These are phyloP conservation scores for Eucalyptus decipiens DNA, from an alignment of 345 rosid genomes.

Conservation along the genomic window DNA sequence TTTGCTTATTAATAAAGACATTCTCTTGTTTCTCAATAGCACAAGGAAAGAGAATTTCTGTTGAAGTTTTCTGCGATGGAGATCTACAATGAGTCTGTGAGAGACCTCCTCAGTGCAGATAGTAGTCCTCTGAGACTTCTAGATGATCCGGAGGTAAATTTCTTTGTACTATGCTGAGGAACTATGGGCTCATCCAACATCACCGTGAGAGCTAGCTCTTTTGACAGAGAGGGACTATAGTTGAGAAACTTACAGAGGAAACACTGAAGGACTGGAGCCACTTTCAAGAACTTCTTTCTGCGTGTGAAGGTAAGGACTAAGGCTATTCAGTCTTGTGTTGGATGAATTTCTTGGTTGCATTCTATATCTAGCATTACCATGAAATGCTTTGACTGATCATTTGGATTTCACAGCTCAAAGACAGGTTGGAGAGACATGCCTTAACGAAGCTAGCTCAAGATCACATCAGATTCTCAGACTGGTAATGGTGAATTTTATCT, in stretches of 20 bases:
- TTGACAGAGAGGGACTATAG: constrained; percentile 76
- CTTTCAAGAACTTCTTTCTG: constrained; percentile 60
- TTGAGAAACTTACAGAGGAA: constrained; percentile 82
- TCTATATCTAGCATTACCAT: neutral
- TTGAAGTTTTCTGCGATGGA: constrained; percentile 89
- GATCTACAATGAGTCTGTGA: constrained; percentile 88
- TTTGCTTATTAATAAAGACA: neutral
- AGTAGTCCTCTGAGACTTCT: constrained; percentile 72
- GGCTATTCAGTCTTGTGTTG: neutral
- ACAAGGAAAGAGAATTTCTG: constrained; percentile 70
- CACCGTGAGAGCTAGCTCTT: neutral
- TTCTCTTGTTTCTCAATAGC: constrained; percentile 25
- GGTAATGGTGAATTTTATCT: constrained; percentile 31
- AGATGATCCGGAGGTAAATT: constrained; percentile 85
- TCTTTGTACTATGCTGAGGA: neutral
- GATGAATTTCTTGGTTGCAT: neutral
- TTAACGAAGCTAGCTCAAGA: constrained; percentile 91
- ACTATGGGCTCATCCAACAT: neutral
- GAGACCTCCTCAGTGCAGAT: constrained; percentile 78
- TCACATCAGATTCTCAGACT: constrained; percentile 92
- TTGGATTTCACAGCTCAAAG: constrained; percentile 65
- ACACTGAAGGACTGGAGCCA: constrained; percentile 59
- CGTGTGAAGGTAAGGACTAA: constrained; percentile 51
- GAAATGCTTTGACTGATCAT: neutral
- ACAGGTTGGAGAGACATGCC: constrained; percentile 88